These are phyloP conservation scores for Xylariomycetidae sp. DNA, from an alignment of 2,329 filamentous ascomycete genomes.

Conservation along the genomic window DNA sequence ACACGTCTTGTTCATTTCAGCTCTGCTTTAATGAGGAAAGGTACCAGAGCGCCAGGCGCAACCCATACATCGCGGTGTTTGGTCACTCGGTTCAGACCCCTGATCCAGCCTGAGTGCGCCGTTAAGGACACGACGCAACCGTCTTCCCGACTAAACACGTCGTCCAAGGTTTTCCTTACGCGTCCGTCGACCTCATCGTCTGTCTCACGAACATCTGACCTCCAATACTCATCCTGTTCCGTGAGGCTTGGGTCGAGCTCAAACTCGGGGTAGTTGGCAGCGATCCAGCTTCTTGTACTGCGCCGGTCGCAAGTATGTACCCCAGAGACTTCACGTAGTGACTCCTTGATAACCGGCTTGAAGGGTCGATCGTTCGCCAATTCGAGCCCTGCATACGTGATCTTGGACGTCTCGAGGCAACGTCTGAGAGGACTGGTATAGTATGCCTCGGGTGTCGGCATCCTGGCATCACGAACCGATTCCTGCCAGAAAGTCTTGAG, in stretches of 20 bases:
- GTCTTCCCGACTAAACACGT: conserved; percentile 38
- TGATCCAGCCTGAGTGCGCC: conserved; percentile 44
- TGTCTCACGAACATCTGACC: conserved; percentile 42
- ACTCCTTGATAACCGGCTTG: conserved; percentile 51
- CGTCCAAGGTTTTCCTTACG: conserved; percentile 39
- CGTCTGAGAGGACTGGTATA: conserved; percentile 56
- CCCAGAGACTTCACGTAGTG: conserved; percentile 54
- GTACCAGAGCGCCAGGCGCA: conserved; percentile 48
- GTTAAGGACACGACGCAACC: conserved; percentile 44
- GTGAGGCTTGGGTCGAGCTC: conserved; percentile 48
- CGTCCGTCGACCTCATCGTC: conserved; percentile 39
- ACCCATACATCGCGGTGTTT: conserved; percentile 40
- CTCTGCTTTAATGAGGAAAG: conserved; percentile 52
- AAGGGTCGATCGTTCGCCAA: conserved; percentile 34
- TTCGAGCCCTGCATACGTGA: conserved; percentile 43
- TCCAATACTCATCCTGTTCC: conserved; percentile 52
- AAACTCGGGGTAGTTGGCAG: conserved; percentile 44
- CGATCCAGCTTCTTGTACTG: conserved; percentile 43
- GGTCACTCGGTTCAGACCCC: conserved; percentile 37
- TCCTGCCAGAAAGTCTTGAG: conserved; percentile 48
- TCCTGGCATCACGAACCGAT: conserved; percentile 37
- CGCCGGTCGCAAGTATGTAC: conserved; percentile 59
- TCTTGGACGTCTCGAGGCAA: conserved; percentile 51
- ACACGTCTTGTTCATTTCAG: no score
- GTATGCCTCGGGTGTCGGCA: conserved; percentile 48